phyloP scores from a whole-genome alignment of 345 rosid species.

The Bruguiera sexangula region DNA sequence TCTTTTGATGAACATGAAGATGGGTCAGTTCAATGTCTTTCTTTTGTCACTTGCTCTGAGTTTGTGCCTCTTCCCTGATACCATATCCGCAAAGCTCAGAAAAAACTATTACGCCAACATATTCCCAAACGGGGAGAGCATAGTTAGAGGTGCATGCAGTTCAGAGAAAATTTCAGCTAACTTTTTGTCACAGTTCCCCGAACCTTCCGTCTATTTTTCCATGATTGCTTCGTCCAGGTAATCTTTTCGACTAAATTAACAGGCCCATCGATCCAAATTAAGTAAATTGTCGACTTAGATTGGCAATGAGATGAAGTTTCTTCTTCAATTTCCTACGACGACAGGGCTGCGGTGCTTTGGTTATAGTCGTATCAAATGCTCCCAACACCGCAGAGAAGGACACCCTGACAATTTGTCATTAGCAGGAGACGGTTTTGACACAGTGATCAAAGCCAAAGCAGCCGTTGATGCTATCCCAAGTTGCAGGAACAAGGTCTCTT shows the following conservation, averaged over 20 bases:
- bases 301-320: background rate
- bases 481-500: conserved; percentile 21
- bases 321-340: background rate
- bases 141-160: conserved; percentile 42
- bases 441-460: conserved; percentile 15
- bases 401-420: conserved; percentile 22
- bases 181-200: conserved; percentile 16
- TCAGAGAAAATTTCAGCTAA: conserved; percentile 11
- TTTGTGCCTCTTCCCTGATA: conserved; percentile 39
- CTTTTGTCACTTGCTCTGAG: conserved; percentile 37
- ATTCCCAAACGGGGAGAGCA: conserved; percentile 68
- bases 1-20: background rate
- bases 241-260: background rate
- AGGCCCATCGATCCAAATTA: background rate
- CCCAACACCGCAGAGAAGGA: conserved; percentile 19
- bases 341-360: conserved; percentile 26
- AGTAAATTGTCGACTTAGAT: background rate
- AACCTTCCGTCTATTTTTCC: conserved; percentile 18
- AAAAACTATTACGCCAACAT: conserved; percentile 42
- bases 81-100: conserved; percentile 54
- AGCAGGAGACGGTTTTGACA: conserved; percentile 16
- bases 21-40: conserved; percentile 25
- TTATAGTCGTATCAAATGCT: conserved; percentile 19
- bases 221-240: conserved; percentile 12
- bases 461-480: conserved; percentile 10